Base-by-base conservation (phyloP, 2,329 filamentous ascomycete genomes). In the Exophiala phaeomuriformis region DNA sequence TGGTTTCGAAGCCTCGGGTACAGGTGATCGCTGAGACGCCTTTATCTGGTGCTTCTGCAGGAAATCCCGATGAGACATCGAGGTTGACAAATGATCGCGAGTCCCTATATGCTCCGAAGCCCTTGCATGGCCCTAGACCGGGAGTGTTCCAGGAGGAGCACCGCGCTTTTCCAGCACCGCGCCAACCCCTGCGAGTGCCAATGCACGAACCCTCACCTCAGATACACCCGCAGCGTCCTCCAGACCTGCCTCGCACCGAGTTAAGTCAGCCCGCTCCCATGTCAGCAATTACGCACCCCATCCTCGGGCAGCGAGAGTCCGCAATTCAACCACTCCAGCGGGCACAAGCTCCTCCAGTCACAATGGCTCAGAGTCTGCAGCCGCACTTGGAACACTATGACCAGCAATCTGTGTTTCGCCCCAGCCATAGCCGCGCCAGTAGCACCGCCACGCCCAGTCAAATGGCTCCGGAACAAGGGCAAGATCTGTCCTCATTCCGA, bases 141-240 rank as follows among this genome's bases (percentile, higher is more conserved):
- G 73, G 73, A 37, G 72, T 71, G 45, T 75, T 75, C 53, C 67
- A 68, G 31, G 72, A 75, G 8, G 71, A 72, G 5, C 63, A 67
- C 29, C 63, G 67, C 33, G 70, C 47, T 5, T 57, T 55, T 12
- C 49, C 43, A 27, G 10, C 45, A 29, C n/a, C 64, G 30, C 69
- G 69, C 31, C 61, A 66, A 10, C 67, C 62, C 37, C 65, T 67
- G 3, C 68, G 67, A 12, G 64, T 67, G 4, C 64, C 66, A 40
- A 51, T 61, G 4, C 59, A 66, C 3, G 72, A 74, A 49, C 64
- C 66, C 12, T 52, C 59, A 32, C 45, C 59, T 39, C 59, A 61
- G 41, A 39, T 56, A 39, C 59, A 59, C 36, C 46, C 57, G 8
- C 57, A 58, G 41, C 56, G 56, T 33, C 49, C 52, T 30, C 37